Evolutionary conservation across 1,284 basidiomycete genomes (phyloP).

Genomic region (Trametes versicolor): DNA sequence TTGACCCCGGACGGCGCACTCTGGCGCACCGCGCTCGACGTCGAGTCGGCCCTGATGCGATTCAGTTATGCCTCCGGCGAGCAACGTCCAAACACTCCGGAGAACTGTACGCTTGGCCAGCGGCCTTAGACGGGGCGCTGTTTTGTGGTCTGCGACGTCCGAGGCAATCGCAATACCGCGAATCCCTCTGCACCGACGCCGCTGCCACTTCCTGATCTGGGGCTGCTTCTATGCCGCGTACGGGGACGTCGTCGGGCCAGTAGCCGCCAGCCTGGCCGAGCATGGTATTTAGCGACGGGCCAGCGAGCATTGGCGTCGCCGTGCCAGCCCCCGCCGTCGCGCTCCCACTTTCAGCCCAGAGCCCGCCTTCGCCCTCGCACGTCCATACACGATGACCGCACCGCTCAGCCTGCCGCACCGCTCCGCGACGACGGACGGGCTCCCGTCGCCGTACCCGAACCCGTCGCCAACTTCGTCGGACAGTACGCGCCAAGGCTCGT

Average conservation of each 20-base stretch:
- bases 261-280: background rate
- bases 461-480: slow-evolving; percentile 8
- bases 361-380: background rate
- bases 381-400: background rate
- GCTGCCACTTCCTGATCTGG: background rate
- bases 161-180: background rate
- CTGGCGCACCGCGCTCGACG: background rate
- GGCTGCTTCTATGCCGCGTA: slow-evolving; percentile 2
- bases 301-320: background rate
- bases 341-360: background rate
- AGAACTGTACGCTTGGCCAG: background rate
- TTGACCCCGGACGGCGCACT: background rate
- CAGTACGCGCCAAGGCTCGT: slow-evolving; percentile 17
- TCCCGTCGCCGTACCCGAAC: background rate
- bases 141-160: background rate
- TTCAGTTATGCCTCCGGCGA: background rate
- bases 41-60: background rate
- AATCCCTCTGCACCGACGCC: background rate
- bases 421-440: slow-evolving; percentile 17
- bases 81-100: background rate
- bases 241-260: slow-evolving; percentile 8
- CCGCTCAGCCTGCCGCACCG: slow-evolving; percentile 9
- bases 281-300: background rate
- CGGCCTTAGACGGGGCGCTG: slow-evolving; percentile 1
- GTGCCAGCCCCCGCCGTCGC: background rate